These are phyloP conservation scores for Corinectria fuckeliana DNA, from an alignment of 2,329 filamentous ascomycete genomes.

Conservation along the genomic window DNA sequence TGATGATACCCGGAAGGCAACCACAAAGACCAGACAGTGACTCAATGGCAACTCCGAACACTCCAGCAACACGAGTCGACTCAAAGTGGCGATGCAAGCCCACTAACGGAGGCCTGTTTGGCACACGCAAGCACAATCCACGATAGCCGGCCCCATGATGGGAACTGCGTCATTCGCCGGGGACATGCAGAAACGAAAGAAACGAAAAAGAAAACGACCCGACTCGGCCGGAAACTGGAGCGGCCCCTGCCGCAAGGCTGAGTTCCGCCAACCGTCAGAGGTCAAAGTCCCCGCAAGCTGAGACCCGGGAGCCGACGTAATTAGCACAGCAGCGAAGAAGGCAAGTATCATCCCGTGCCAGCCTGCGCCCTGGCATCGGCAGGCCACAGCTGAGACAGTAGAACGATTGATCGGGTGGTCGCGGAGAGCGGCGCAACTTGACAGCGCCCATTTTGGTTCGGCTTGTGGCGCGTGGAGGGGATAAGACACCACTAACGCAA, in stretches of 20 bases:
- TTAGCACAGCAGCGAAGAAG: not conserved
- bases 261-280: not conserved
- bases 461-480: not conserved
- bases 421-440: not conserved
- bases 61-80: not conserved
- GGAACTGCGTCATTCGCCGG: conserved; percentile 14
- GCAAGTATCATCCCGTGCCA: not conserved
- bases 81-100: not conserved
- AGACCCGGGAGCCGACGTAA: not conserved
- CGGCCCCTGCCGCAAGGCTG: not conserved
- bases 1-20: not conserved
- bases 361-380: conserved; percentile 13
- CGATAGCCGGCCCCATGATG: conserved; percentile 10
- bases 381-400: conserved; percentile 1
- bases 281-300: not conserved
- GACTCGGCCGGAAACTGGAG: not conserved
- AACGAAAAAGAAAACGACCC: not conserved
- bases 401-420: not conserved
- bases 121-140: conserved; percentile 20
- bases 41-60: not conserved
- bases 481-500: not conserved
- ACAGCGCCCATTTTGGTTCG: not conserved
- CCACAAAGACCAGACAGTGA: not conserved
- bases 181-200: conserved; percentile 3
- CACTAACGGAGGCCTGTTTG: conserved; percentile 4